These are phyloP conservation scores for Corylus avellana DNA, from an alignment of 306 rosid genomes.

Conservation along the genomic window DNA sequence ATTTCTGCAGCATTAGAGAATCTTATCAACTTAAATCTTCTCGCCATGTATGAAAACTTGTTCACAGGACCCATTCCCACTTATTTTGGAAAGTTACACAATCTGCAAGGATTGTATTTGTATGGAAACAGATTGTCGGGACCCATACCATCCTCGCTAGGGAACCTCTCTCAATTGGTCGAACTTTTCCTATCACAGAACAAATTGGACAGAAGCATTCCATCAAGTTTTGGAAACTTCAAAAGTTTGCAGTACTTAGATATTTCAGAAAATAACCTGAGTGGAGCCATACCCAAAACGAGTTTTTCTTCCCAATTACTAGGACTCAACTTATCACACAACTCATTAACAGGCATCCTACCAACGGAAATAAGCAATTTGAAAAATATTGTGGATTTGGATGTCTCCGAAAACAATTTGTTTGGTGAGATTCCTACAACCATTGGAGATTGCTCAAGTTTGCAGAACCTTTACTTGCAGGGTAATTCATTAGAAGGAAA, in stretches of 20 bases:
- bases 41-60: neutral
- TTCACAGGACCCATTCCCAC: constrained; percentile 28
- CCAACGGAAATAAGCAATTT: too few relatives aligned
- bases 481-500: too few relatives aligned
- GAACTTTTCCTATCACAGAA: neutral
- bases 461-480: too few relatives aligned
- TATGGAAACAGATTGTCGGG: constrained; percentile 11
- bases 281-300: constrained; percentile 34
- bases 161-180: constrained; percentile 11
- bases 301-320: constrained; percentile 15
- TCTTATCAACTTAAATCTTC: neutral
- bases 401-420: too few relatives aligned
- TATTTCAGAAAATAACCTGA: constrained; percentile 19
- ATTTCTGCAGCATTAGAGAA: constrained; percentile 32
- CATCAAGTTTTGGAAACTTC: constrained; percentile 25
- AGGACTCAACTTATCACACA: constrained; percentile 27
- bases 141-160: constrained; percentile 27
- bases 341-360: constrained; percentile 26
- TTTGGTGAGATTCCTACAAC: too few relatives aligned
- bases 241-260: neutral
- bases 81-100: constrained; percentile 7
- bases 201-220: neutral
- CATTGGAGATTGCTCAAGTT: too few relatives aligned
- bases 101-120: neutral
- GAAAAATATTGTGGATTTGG: too few relatives aligned